Base-by-base conservation (phyloP, 306 rosid species). In the Erythrophleum fordii region DNA sequence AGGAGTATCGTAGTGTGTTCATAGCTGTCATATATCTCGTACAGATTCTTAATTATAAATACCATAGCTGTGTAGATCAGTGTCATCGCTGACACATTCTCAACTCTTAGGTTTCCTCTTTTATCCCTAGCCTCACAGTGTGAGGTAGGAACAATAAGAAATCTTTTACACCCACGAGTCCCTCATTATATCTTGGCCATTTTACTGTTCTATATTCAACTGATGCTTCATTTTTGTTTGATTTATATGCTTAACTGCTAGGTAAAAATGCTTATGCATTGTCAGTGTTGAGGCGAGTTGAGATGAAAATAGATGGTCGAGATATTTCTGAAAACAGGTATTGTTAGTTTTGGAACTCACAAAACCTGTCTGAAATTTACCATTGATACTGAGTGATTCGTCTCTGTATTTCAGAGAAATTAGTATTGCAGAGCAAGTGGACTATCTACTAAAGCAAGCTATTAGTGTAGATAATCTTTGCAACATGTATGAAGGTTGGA, bases 401-500 rank as follows among this genome's bases (percentile, higher is more conserved):
- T 84, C 42, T 69, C 83, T 88, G 81, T 61, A 84, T 90, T 89
- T 79, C 93, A 94, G 98, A 85, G 89, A 88, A 82, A 85, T 87
- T 76, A 85, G 90, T 73, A 86, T 90, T 73, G 69, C 93, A 6
- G 97, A 92, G 83, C 97, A 94, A 88, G 98, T 94, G 46, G 98
- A 94, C 83, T 90, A 88, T 90, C 95, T 92, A 64, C 92, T 94
- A 72, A 92, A 89, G 87, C 97, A 94, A 89, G 98, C 98, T 77
- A 91, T 93, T 22, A 94, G 95, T 84, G 86, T 92, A 76, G 98
- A 91, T 91, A 92, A 90, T 80, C 97, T 94, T 42, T 94, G 98
- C 86, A 92, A 90, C 91, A 94, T 94, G 98, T 94, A 94, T 66
- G 98, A 94, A 89, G 98, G 98, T 80, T 94, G 98, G 98, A 94